Conservation (phyloP, 208 protist species). For the Crithidia sp. region DNA sequence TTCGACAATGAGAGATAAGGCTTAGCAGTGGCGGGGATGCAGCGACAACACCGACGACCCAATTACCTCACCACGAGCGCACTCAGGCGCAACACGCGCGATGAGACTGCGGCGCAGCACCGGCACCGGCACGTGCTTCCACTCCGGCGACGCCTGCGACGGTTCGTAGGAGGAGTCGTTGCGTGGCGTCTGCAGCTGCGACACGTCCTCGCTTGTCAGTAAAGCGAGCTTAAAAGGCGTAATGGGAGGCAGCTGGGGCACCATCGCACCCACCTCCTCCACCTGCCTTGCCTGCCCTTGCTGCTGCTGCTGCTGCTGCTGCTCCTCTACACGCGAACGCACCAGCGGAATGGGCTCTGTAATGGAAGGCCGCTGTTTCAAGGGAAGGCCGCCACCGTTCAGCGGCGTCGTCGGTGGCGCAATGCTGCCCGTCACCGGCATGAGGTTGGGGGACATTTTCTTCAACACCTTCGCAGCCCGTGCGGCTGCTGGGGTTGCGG, state of each 20-base stretch:
- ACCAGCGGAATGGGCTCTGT: slow-evolving; percentile 6
- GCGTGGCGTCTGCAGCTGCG: slow-evolving; percentile 9
- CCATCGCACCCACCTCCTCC: neutral
- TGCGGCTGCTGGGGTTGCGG: too few species aligned
- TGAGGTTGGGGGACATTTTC: neutral
- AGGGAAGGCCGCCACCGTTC: neutral
- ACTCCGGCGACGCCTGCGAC: slow-evolving; percentile 20
- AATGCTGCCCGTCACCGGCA: neutral
- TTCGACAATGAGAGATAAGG: neutral
- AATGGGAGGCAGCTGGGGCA: neutral
- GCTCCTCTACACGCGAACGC: neutral
- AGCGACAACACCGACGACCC: neutral
- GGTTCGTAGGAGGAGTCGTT: slow-evolving; percentile 9
- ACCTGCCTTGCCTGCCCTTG: neutral
- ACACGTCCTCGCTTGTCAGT: slow-evolving; percentile 1
- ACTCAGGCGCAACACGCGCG: neutral
- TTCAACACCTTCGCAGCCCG: neutral
- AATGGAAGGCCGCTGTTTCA: neutral
- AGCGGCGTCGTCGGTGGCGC: neutral
- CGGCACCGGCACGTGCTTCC: slow-evolving; percentile 8
- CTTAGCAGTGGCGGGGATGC: slow-evolving; percentile 5
- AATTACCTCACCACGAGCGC: neutral
- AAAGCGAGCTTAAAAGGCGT: neutral
- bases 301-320: neutral
- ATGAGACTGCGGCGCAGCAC: slow-evolving; percentile 13